These are phyloP conservation scores for Epichloe elymi DNA, from an alignment of 2,329 filamentous ascomycete genomes.

Conservation along the genomic window DNA sequence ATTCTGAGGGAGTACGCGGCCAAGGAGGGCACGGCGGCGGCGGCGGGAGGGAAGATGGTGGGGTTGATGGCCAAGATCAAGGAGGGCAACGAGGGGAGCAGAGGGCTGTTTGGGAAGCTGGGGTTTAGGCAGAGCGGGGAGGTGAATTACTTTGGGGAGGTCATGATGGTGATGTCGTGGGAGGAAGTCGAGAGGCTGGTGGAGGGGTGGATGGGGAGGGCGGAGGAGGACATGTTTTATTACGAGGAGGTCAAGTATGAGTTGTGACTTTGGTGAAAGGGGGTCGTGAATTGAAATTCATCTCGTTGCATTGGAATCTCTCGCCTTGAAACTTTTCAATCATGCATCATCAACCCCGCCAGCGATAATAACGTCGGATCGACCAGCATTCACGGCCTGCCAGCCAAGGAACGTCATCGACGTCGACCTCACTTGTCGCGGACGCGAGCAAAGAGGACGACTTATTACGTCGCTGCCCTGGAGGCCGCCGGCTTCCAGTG, in stretches of 20 bases:
- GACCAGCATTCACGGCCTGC: too few relatives aligned
- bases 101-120: slow-evolving; percentile 36
- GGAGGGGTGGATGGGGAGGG: slow-evolving; percentile 13
- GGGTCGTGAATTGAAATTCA: too few relatives aligned
- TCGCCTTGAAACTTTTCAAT: background rate
- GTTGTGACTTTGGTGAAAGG: too few relatives aligned
- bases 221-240: slow-evolving; percentile 8
- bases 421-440: too few relatives aligned
- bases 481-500: too few relatives aligned
- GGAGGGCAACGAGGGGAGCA: slow-evolving; percentile 37
- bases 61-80: slow-evolving; percentile 45
- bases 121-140: slow-evolving; percentile 40
- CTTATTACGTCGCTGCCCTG: too few relatives aligned
- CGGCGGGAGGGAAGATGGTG: slow-evolving; percentile 6
- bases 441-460: too few relatives aligned
- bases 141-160: slow-evolving; percentile 47
- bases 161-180: slow-evolving; percentile 34
- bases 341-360: background rate
- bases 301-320: too few relatives aligned
- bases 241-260: slow-evolving; percentile 14
- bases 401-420: too few relatives aligned
- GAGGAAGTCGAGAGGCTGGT: slow-evolving; percentile 11
- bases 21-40: background rate
- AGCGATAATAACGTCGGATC: too few relatives aligned
- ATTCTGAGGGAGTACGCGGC: slow-evolving; percentile 38